A percentile compares a stretch with the other conserved stretches of the same genome.
These are phyloP conservation scores for Fusarium musae DNA, from an alignment of 2,329 filamentous ascomycete genomes.

Conservation along the genomic window DNA sequence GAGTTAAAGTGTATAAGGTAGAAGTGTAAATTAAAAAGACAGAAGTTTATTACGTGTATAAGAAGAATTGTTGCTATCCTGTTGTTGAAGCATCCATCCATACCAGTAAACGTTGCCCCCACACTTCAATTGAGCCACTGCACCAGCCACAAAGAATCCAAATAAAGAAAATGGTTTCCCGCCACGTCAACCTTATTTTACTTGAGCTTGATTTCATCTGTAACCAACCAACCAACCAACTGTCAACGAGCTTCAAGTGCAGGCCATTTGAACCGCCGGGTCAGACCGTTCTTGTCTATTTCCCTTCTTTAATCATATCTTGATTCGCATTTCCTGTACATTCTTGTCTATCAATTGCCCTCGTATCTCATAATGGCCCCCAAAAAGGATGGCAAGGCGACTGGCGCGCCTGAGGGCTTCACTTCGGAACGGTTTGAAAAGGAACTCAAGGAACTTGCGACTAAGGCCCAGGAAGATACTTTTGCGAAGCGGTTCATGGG, in stretches of 20 bases:
- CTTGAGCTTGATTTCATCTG: constrained; percentile 20
- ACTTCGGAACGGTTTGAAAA: constrained; percentile 64
- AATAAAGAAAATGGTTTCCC: constrained; percentile 28
- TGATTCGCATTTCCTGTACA: constrained; percentile 2
- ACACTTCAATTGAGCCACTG: constrained; percentile 31
- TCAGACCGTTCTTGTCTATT: constrained; percentile 4
- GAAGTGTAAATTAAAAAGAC: neutral
- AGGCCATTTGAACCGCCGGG: constrained; percentile 46
- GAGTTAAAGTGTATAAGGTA: neutral
- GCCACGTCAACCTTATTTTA: constrained; percentile 37
- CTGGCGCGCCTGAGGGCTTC: constrained; percentile 49
- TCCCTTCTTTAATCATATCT: neutral
- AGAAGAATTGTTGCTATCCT: neutral
- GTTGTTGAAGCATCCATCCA: neutral
- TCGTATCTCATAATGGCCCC: constrained; percentile 33
- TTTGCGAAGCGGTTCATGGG: constrained; percentile 48
- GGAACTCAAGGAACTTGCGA: constrained; percentile 63
- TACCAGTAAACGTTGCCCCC: neutral
- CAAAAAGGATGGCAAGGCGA: constrained; percentile 37
- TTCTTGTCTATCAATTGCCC: constrained; percentile 5
- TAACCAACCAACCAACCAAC: constrained; percentile 37
- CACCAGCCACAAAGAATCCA: constrained; percentile 34
- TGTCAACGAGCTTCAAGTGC: constrained; percentile 47
- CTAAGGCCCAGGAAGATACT: constrained; percentile 52
- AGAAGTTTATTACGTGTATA: neutral